Percentiles rank a stretch among this genome's conserved stretches.
Conservation (phyloP, 441 rosid species). For the Erodium texanum region DNA sequence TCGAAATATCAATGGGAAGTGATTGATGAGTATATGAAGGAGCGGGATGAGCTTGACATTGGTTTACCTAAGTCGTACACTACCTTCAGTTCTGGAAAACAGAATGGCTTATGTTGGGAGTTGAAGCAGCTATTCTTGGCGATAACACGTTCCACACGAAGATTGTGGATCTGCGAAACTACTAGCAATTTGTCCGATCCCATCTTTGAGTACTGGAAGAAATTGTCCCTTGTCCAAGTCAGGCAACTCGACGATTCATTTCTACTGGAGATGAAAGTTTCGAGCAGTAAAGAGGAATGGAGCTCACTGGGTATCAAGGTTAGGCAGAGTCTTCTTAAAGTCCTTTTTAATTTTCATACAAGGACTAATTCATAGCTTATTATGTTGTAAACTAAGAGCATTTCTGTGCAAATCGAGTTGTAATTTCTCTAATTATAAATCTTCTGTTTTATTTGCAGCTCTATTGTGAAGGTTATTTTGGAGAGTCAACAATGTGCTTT, state of each 20-base stretch:
- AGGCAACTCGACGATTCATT: slow-evolving; percentile 31
- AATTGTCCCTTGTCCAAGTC: slow-evolving; percentile 31
- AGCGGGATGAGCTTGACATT: slow-evolving; percentile 25
- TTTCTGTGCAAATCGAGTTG: background rate
- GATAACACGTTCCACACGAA: slow-evolving; percentile 42
- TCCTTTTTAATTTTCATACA: background rate
- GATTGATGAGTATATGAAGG: slow-evolving; percentile 36
- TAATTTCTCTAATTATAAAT: background rate
- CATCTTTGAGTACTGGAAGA: slow-evolving; percentile 43
- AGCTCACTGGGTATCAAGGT: slow-evolving; percentile 41
- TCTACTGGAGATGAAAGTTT: slow-evolving; percentile 37
- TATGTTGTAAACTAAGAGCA: background rate
- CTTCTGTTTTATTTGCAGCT: slow-evolving; percentile 29
- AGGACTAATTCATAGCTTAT: background rate
- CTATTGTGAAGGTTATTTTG: slow-evolving; percentile 31
- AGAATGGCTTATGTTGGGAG: slow-evolving; percentile 41
- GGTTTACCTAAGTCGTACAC: slow-evolving; percentile 19
- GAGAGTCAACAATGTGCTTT: slow-evolving; percentile 44
- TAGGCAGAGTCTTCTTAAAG: background rate
- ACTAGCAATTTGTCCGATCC: slow-evolving; percentile 25
- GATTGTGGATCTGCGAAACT: slow-evolving; percentile 47
- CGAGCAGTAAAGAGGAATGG: slow-evolving; percentile 46
- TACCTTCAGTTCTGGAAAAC: slow-evolving; percentile 26
- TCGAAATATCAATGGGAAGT: slow-evolving; percentile 38
- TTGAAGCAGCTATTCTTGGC: slow-evolving; percentile 52